Conservation (phyloP, 192 early-diverging fungal species). For the Funneliformis mosseae region DNA sequence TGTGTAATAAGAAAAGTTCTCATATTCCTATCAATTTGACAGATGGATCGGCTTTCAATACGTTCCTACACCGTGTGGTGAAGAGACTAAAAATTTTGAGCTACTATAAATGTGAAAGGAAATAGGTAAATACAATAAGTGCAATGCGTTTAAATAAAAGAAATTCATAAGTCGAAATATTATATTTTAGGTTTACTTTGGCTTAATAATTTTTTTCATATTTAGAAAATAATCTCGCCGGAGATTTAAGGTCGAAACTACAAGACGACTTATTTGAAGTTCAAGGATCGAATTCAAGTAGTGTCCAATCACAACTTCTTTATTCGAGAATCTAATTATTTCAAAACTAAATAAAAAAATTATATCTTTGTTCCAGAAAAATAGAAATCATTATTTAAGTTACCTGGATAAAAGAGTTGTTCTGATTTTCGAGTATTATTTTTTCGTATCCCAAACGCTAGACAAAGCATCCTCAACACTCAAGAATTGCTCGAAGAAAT, state of each 20-base stretch:
- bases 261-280: not conserved
- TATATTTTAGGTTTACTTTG: conserved; percentile 1
- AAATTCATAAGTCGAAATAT: too few relatives aligned
- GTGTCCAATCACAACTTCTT: not conserved
- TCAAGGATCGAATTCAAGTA: not conserved
- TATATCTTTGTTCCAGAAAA: not conserved
- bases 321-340: not conserved
- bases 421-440: not conserved
- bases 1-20: too few relatives aligned
- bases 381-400: too few relatives aligned
- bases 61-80: too few relatives aligned
- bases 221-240: not conserved
- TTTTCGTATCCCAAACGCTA: not conserved
- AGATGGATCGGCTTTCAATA: too few relatives aligned
- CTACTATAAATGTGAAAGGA: too few relatives aligned
- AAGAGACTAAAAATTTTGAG: too few relatives aligned
- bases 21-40: too few relatives aligned
- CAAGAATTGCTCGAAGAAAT: too few relatives aligned
- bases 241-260: not conserved
- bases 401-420: conserved; percentile 20
- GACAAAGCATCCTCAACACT: not conserved
- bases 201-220: conserved; percentile 14
- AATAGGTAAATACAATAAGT: too few relatives aligned
- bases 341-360: not conserved
- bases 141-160: too few relatives aligned